phyloP scores from a whole-genome alignment of 768 basidiomycete species.

The Russula vinacea region DNA sequence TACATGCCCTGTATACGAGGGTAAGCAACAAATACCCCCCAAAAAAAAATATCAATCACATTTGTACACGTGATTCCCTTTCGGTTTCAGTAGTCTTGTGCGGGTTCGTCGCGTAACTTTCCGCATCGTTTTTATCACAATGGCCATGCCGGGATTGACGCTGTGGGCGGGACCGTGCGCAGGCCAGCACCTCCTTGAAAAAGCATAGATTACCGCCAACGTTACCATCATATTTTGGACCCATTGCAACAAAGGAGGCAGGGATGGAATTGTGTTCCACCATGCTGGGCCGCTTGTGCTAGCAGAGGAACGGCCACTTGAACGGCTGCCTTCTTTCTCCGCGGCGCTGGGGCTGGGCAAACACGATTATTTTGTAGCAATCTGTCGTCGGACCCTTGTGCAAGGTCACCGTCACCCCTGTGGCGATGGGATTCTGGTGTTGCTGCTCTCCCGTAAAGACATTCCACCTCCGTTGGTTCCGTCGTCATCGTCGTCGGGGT shows the following conservation, averaged over 20 bases:
- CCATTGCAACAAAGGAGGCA: neutral
- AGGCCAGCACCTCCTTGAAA: neutral
- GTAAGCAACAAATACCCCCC: too few species aligned
- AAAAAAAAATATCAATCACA: too few species aligned
- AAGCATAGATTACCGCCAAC: too few species aligned
- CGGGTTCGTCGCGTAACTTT: neutral
- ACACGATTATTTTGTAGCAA: neutral
- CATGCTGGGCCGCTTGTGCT: neutral
- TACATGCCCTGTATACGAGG: too few species aligned
- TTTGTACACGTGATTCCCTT: neutral
- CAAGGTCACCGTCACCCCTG: neutral
- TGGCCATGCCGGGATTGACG: neutral
- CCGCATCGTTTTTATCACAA: too few species aligned
- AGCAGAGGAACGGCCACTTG: too few species aligned
- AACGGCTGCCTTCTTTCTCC: too few species aligned
- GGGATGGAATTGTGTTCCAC: neutral
- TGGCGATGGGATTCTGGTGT: neutral
- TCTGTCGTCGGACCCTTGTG: neutral
- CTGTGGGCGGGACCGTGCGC: too few species aligned
- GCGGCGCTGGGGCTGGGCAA: neutral
- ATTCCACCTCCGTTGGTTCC: neutral
- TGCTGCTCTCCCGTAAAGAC: neutral
- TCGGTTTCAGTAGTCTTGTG: neutral
- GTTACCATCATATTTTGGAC: neutral
- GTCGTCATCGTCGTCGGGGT: neutral